Evolutionary conservation across 129 eudicot genomes (phyloP).

Genomic region (Erigeron canadensis): DNA sequence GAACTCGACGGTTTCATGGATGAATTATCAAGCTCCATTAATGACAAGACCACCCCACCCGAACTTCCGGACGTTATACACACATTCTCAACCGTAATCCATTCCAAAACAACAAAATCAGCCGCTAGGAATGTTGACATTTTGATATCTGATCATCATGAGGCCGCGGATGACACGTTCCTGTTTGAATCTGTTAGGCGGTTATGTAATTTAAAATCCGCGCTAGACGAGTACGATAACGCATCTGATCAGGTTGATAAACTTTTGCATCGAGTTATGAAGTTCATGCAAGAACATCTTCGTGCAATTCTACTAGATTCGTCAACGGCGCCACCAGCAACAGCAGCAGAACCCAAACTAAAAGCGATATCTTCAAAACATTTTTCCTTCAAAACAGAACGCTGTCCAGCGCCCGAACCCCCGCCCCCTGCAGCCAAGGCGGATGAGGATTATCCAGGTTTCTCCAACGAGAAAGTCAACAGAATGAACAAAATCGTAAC

Average conservation of each 20-base stretch:
- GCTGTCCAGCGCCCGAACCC: neutral
- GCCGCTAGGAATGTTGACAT: conserved; percentile 26
- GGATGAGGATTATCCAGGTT: conserved; percentile 38
- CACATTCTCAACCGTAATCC: conserved; percentile 39
- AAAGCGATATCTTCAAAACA: conserved; percentile 27
- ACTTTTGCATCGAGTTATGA: conserved; percentile 61
- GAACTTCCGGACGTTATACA: conserved; percentile 41
- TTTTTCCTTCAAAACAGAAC: conserved; percentile 30
- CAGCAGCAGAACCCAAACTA: conserved; percentile 18
- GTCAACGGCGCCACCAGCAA: neutral
- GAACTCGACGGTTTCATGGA: conserved; percentile 46
- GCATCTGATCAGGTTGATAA: conserved; percentile 35
- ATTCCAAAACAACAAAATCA: conserved; percentile 29
- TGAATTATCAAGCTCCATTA: conserved; percentile 25
- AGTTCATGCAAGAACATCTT: conserved; percentile 62
- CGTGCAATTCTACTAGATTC: conserved; percentile 46
- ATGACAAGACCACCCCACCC: conserved; percentile 42
- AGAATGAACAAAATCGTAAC: conserved; percentile 41
- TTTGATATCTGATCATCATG: conserved; percentile 4
- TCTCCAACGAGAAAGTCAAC: conserved; percentile 19
- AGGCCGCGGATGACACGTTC: conserved; percentile 38
- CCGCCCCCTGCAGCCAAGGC: conserved; percentile 8
- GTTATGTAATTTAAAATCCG: conserved; percentile 34
- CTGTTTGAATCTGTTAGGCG: conserved; percentile 42
- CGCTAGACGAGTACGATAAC: conserved; percentile 34